A percentile compares a stretch with the other conserved stretches of the same genome.
phyloP scores from a whole-genome alignment of 805 yeast genomes.

The Starmerella bombi region DNA sequence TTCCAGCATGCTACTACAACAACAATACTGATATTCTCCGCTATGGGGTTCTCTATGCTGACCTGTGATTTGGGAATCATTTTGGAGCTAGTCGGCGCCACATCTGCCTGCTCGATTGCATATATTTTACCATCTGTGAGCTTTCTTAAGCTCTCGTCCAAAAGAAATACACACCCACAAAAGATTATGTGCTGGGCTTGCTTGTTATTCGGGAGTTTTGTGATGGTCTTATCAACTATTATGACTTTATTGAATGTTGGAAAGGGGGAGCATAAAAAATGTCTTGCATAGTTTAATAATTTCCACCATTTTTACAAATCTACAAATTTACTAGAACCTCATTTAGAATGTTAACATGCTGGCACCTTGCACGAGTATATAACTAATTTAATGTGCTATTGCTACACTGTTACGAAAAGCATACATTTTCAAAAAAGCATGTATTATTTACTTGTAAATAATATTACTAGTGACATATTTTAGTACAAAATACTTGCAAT shows the following conservation, averaged over 20 bases:
- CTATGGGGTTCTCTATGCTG: constrained; percentile 62
- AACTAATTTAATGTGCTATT: too few relatives aligned
- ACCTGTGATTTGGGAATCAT: constrained; percentile 86
- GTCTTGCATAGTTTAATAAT: constrained; percentile 4
- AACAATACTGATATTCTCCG: constrained; percentile 45
- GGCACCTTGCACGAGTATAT: too few relatives aligned
- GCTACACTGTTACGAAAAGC: too few relatives aligned
- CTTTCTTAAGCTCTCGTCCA: constrained; percentile 48
- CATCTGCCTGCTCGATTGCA: constrained; percentile 86
- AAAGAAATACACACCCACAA: constrained; percentile 24
- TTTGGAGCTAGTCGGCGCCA: constrained; percentile 80
- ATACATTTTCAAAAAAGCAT: too few relatives aligned
- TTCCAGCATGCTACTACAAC: constrained; percentile 51
- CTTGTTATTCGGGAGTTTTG: constrained; percentile 54
- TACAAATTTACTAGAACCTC: not conserved
- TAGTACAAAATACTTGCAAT: too few relatives aligned
- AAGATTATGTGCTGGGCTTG: constrained; percentile 49
- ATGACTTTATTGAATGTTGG: constrained; percentile 48
- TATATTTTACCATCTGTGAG: constrained; percentile 84
- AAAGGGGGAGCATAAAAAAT: constrained; percentile 24
- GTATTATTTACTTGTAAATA: too few relatives aligned
- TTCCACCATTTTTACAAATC: not conserved
- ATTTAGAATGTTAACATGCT: too few relatives aligned
- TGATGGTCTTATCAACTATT: constrained; percentile 68
- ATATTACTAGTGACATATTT: too few relatives aligned